These are phyloP conservation scores for Sphenostylis stenocarpa DNA, from an alignment of 306 rosid genomes.

Conservation along the genomic window DNA sequence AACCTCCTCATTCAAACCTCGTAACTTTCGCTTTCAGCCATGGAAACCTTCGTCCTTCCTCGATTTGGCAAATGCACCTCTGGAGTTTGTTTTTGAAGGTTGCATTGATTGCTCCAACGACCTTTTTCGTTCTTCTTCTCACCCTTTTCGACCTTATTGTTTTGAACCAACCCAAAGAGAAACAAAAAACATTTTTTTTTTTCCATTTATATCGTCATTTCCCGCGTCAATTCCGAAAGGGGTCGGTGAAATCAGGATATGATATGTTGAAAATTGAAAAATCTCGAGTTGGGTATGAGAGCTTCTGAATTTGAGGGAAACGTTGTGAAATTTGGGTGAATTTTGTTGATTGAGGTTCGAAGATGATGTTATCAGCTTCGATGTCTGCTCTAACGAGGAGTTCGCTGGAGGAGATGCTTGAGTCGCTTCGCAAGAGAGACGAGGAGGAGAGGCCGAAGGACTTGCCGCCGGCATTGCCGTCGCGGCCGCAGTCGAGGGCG, in stretches of 20 bases:
- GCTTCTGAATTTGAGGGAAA: slow-evolving; percentile 27
- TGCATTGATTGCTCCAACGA: slow-evolving; percentile 16
- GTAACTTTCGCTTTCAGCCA: slow-evolving; percentile 46
- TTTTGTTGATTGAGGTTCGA: neutral
- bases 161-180: neutral
- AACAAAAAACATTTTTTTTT: neutral
- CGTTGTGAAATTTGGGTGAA: slow-evolving; percentile 14
- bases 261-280: slow-evolving; percentile 14
- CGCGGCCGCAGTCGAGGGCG: slow-evolving; percentile 75
- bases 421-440: slow-evolving; percentile 77
- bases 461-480: slow-evolving; percentile 94
- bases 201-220: neutral
- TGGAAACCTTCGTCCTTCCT: slow-evolving; percentile 38
- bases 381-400: slow-evolving; percentile 68
- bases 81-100: slow-evolving; percentile 33
- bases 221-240: slow-evolving; percentile 20
- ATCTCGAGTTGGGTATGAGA: slow-evolving; percentile 26
- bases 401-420: slow-evolving; percentile 96
- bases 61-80: slow-evolving; percentile 49
- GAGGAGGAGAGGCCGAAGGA: slow-evolving; percentile 78
- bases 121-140: neutral
- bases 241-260: slow-evolving; percentile 33
- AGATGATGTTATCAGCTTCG: slow-evolving; percentile 71
- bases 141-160: neutral
- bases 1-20: slow-evolving; percentile 52